Percentiles rank a stretch among this genome's conserved stretches.
phyloP scores from a whole-genome alignment of 1,284 basidiomycete genomes.

The Ganoderma multipileum region DNA sequence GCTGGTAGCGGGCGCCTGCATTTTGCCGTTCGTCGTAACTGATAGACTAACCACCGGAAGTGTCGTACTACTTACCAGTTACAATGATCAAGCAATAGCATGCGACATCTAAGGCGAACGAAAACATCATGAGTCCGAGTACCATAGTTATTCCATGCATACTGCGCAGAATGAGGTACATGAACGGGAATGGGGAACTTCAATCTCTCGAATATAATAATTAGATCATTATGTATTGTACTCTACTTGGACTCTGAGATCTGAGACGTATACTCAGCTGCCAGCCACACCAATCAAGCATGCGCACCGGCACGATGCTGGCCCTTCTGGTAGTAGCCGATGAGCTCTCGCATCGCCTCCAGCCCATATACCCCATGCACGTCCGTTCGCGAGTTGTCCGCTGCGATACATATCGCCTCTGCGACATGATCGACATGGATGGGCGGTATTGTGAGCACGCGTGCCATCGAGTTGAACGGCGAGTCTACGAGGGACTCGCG shows the following conservation, averaged over 20 bases:
- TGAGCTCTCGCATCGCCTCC: constrained; percentile 73
- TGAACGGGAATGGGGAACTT: neutral
- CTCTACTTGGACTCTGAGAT: neutral
- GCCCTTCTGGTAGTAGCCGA: constrained; percentile 63
- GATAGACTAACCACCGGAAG: neutral
- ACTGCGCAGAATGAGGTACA: neutral
- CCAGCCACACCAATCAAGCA: neutral
- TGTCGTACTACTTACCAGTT: neutral
- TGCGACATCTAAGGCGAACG: neutral
- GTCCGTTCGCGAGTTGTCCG: constrained; percentile 45
- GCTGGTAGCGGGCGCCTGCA: too few relatives aligned
- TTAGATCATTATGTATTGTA: neutral
- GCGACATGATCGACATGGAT: constrained; percentile 97
- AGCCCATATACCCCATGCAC: constrained; percentile 81
- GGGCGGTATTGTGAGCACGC: constrained; percentile 82
- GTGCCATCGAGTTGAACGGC: constrained; percentile 72
- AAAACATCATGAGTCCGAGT: neutral
- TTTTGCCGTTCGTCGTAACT: too few relatives aligned
- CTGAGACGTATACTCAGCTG: neutral
- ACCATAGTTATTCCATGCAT: neutral
- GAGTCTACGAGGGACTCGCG: constrained; percentile 46
- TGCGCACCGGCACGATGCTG: constrained; percentile 20
- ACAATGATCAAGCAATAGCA: neutral
- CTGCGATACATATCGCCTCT: constrained; percentile 75
- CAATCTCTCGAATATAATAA: neutral